Percentiles rank a stretch among this genome's conserved stretches.
These are phyloP conservation scores for Eucalyptus caleyi DNA, from an alignment of 345 rosid species.

Conservation along the genomic window DNA sequence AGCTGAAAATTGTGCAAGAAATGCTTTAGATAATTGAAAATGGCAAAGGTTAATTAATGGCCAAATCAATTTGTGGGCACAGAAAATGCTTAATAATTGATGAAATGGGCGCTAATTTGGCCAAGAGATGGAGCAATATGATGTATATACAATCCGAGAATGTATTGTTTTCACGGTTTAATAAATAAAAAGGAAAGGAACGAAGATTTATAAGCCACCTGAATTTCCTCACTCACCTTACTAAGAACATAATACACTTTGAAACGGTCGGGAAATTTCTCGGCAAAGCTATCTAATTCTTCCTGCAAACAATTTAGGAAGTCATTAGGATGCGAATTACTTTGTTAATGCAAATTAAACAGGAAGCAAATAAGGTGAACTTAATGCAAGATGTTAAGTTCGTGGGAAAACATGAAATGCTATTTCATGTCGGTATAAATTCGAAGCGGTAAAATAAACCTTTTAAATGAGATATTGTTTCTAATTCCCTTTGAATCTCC, in stretches of 20 bases:
- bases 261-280: conserved; percentile 12
- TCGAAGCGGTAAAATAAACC: background rate
- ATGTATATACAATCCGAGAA: background rate
- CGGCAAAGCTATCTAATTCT: conserved; percentile 22
- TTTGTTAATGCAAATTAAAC: background rate
- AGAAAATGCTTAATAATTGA: background rate
- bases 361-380: background rate
- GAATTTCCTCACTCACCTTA: conserved; percentile 4
- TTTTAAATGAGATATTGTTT: too few relatives aligned
- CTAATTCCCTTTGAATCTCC: background rate
- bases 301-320: conserved; percentile 1
- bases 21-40: background rate
- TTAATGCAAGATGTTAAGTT: background rate
- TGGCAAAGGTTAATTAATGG: background rate
- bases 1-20: background rate
- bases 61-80: background rate
- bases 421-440: background rate
- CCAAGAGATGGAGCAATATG: background rate
- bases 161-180: too few relatives aligned
- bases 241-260: conserved; percentile 27
- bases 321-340: background rate
- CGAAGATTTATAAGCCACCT: background rate
- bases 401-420: background rate
- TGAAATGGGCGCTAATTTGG: background rate
- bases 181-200: background rate